Conservation (phyloP, 495 filamentous ascomycete genomes). For the Neurospora sp. region DNA sequence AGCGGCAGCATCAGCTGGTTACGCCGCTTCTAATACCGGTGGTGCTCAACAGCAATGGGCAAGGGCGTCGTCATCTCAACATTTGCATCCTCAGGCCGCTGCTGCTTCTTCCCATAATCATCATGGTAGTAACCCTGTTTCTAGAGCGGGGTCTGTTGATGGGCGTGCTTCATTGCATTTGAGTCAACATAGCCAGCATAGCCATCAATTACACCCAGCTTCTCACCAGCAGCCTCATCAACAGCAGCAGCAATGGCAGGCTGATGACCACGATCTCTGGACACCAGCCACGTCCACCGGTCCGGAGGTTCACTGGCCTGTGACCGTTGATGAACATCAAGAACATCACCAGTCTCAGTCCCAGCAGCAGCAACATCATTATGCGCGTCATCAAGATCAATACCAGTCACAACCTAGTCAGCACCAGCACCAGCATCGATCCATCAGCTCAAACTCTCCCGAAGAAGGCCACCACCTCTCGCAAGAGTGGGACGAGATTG, state of each 20-base stretch:
- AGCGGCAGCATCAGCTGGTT: not conserved
- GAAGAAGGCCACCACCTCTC: slow-evolving; percentile 6
- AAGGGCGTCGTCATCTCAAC: not conserved
- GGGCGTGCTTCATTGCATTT: not conserved
- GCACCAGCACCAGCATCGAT: not conserved
- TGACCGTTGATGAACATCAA: not conserved
- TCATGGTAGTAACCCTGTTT: not conserved
- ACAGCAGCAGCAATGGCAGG: slow-evolving; percentile 1
- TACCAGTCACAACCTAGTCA: not conserved
- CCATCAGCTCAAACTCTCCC: not conserved
- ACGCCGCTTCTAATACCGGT: not conserved
- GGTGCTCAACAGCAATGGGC: not conserved
- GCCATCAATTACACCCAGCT: not conserved
- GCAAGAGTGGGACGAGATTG: slow-evolving; percentile 14
- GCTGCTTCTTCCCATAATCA: not conserved
- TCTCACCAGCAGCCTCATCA: not conserved
- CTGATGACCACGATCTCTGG: slow-evolving; percentile 2
- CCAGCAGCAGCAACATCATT: not conserved
- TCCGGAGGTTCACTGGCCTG: not conserved
- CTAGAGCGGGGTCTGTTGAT: not conserved
- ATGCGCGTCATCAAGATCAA: not conserved
- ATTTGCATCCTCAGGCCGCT: not conserved
- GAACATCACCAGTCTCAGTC: not conserved
- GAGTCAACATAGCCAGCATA: not conserved
- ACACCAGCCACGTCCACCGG: slow-evolving; percentile 1